Conservation (phyloP, 257 asterid species). For the Datura wrightii region DNA sequence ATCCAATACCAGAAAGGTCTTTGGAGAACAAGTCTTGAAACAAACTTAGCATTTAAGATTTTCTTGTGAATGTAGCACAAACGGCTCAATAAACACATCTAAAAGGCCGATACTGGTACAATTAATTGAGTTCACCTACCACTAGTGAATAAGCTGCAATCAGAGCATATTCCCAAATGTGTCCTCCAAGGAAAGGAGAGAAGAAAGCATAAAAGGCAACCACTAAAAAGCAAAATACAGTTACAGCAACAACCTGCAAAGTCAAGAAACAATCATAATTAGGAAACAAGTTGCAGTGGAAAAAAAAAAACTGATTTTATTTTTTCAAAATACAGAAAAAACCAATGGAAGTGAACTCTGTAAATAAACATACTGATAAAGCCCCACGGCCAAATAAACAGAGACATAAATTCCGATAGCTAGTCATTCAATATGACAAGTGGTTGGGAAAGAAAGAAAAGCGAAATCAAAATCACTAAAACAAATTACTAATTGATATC, state of each 20-base stretch:
- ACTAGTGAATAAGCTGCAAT: constrained; percentile 81
- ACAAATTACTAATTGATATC: not conserved
- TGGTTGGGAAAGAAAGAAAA: not conserved
- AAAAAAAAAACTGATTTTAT: not conserved
- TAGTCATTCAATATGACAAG: not conserved
- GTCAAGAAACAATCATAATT: not conserved
- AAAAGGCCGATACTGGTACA: not conserved
- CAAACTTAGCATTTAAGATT: no score
- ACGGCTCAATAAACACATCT: no score
- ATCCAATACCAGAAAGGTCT: no score
- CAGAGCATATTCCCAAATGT: constrained; percentile 71
- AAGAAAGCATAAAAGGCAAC: constrained; percentile 94
- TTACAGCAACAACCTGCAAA: constrained; percentile 79
- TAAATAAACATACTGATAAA: no score
- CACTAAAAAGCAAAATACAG: constrained; percentile 83
- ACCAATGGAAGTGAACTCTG: no score
- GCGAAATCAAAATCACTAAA: not conserved
- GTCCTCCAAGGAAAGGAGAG: constrained; percentile 92
- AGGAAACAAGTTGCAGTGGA: not conserved
- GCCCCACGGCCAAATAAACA: not conserved
- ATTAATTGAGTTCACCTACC: constrained; percentile 57
- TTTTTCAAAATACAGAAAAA: no score
- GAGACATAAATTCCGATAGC: not conserved
- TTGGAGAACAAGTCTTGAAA: no score
- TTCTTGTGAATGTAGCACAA: not conserved